phyloP scores from a whole-genome alignment of 352 stramenopile species.

The Globisporangium solare region DNA sequence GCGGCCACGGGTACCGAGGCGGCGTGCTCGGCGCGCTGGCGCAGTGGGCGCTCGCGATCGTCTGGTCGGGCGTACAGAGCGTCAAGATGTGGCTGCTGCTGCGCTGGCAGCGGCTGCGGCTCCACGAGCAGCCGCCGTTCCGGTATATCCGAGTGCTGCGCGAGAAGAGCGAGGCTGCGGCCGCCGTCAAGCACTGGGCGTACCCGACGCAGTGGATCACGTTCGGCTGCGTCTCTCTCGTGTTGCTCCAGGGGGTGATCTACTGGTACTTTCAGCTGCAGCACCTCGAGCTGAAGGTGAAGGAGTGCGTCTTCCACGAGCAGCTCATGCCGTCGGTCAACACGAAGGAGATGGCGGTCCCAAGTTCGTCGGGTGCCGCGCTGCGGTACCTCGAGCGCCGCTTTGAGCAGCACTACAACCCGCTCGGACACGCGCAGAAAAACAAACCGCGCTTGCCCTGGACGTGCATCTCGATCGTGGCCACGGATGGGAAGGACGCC shows the following conservation, averaged over 20 bases:
- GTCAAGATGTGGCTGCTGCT: conserved; percentile 21
- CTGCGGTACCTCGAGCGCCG: conserved; percentile 51
- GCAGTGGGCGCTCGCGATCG: conserved; percentile 14
- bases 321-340: conserved; percentile 29
- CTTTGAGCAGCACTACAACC: conserved; percentile 53
- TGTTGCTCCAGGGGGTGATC: conserved; percentile 41
- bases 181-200: conserved; percentile 52
- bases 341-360: conserved; percentile 17
- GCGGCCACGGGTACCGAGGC: conserved; percentile 3
- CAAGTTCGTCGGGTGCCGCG: conserved; percentile 20
- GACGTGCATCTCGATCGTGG: conserved; percentile 59
- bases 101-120: conserved; percentile 23
- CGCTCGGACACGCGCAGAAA: conserved; percentile 20
- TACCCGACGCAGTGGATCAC: conserved; percentile 69
- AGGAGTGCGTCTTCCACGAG: conserved; percentile 67
- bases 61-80: conserved; percentile 16
- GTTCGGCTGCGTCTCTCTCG: conserved; percentile 42
- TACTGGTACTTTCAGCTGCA: conserved; percentile 45
- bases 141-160: conserved; percentile 9
- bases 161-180: conserved; percentile 6
- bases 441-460: conserved; percentile 38
- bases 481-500: conserved; percentile 21
- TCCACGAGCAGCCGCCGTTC: conserved; percentile 17
- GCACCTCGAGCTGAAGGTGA: conserved; percentile 45
- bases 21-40: conserved; percentile 11